Conservation (phyloP, 75 land plant genomes). For the Ceratopteris richardii region DNA sequence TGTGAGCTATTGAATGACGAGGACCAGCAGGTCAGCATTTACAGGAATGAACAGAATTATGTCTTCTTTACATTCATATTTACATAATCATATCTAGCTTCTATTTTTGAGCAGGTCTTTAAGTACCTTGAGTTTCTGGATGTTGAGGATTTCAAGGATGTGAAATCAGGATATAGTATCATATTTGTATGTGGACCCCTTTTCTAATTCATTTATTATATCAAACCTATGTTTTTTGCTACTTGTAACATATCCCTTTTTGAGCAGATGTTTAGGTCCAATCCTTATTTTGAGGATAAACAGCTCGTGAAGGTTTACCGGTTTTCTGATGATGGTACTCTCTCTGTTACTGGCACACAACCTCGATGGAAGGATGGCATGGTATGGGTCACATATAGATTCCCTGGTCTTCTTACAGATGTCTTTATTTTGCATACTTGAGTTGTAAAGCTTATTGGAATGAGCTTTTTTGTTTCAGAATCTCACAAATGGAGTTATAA, state of each 20-base stretch:
- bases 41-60: neutral
- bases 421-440: too few relatives aligned
- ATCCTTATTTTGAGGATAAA: conserved; percentile 88
- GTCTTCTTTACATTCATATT: neutral
- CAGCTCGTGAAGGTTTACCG: conserved; percentile 63
- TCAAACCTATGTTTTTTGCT: neutral
- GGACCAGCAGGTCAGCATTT: conserved; percentile 67
- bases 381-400: too few relatives aligned
- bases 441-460: too few relatives aligned
- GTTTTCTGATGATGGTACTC: conserved; percentile 71
- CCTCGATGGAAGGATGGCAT: conserved; percentile 95
- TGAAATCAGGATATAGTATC: conserved; percentile 87
- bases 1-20: conserved; percentile 71
- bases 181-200: conserved; percentile 50
- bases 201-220: neutral
- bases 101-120: conserved; percentile 52
- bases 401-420: too few relatives aligned
- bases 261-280: conserved; percentile 57
- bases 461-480: too few relatives aligned
- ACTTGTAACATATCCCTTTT: too few relatives aligned
- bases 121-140: conserved; percentile 70
- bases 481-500: conserved; percentile 57
- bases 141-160: conserved; percentile 84
- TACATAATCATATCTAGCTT: too few relatives aligned
- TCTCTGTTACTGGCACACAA: conserved; percentile 54